These are phyloP conservation scores for Pleoardoris graminearum DNA, from an alignment of 2,329 filamentous ascomycete species.

Conservation along the genomic window DNA sequence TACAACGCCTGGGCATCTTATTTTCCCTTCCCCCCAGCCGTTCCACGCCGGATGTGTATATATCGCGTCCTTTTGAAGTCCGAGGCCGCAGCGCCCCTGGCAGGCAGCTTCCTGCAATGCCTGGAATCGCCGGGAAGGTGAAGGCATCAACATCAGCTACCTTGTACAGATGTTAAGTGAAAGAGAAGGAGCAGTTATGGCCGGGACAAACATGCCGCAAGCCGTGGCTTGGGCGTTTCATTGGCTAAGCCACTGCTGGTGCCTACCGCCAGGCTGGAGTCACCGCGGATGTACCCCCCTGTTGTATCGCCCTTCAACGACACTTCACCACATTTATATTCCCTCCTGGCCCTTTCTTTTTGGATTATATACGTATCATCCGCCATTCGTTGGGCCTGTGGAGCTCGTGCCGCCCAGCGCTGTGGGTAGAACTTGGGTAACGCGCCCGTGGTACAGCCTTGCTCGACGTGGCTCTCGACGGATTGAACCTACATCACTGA, in stretches of 20 bases:
- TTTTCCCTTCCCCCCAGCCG: no score
- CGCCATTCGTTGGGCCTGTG: background rate
- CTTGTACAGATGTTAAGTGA: no score
- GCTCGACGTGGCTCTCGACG: background rate
- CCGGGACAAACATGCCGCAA: no score
- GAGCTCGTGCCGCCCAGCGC: background rate
- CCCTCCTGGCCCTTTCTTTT: background rate
- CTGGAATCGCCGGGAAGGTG: no score
- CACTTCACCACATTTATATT: background rate
- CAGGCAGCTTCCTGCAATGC: no score
- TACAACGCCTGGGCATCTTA: no score
- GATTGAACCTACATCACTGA: no score
- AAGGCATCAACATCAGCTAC: no score
- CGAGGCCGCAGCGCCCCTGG: no score
- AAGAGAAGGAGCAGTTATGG: no score
- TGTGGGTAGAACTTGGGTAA: background rate
- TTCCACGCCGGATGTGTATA: no score
- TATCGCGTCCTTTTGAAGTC: no score
- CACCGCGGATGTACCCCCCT: background rate
- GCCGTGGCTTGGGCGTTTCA: background rate
- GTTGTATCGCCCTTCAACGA: background rate
- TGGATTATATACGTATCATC: background rate
- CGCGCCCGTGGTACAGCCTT: background rate
- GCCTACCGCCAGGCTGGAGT: background rate
- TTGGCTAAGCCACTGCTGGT: conserved; percentile 2